Conservation (phyloP, 192 early-diverging fungal species). For the Geranomyces michiganensis region DNA sequence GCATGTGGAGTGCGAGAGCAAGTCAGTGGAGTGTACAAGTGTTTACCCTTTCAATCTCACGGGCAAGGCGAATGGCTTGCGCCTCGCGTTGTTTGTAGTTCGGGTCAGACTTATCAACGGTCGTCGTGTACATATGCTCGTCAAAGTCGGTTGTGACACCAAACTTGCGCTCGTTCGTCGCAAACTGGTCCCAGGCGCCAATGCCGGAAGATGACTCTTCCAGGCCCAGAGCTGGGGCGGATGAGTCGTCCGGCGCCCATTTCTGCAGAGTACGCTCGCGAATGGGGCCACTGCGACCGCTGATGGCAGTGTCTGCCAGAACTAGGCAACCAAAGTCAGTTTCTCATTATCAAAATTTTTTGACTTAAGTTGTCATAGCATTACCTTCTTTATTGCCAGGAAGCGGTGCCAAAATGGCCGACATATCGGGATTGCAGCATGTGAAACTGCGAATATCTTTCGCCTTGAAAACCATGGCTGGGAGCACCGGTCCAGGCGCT, state of each 20-base stretch:
- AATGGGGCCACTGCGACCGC: constrained; percentile 58
- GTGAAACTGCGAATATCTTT: constrained; percentile 69
- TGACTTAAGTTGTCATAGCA: too few species aligned
- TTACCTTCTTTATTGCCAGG: constrained; percentile 6
- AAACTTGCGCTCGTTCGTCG: constrained; percentile 88
- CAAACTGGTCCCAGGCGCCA: constrained; percentile 94
- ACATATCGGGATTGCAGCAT: neutral
- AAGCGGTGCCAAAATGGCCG: neutral
- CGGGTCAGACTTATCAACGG: constrained; percentile 78
- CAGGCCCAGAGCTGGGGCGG: constrained; percentile 25
- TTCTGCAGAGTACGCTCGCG: constrained; percentile 83
- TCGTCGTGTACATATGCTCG: constrained; percentile 96
- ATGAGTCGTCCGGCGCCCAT: constrained; percentile 77
- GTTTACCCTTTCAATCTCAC: constrained; percentile 75
- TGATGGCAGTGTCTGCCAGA: constrained; percentile 91
- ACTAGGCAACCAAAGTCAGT: constrained; percentile 54
- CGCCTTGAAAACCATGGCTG: constrained; percentile 60
- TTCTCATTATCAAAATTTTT: neutral
- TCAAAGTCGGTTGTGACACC: constrained; percentile 95
- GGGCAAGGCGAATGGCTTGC: constrained; percentile 83
- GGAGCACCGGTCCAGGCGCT: constrained; percentile 38
- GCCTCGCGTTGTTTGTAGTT: constrained; percentile 87
- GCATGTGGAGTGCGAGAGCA: neutral
- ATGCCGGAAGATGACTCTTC: constrained; percentile 26
- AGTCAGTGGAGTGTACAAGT: too few species aligned